A percentile compares a stretch with the other conserved stretches of the same genome.
phyloP scores from a whole-genome alignment of 208 protist species.

The Trypanosoma congolense region DNA sequence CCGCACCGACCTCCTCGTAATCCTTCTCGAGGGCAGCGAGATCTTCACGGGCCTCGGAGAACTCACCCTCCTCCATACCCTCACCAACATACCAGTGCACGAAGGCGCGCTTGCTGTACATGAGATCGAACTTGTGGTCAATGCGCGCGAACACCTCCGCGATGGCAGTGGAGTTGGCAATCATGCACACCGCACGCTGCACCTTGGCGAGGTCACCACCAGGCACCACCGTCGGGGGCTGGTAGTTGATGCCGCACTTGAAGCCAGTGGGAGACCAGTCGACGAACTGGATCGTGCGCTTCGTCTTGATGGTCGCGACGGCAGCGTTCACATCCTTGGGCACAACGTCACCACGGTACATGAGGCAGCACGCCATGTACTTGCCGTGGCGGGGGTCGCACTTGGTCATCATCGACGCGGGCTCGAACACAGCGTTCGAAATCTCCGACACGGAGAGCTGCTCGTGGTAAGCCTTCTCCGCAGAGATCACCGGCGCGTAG shows the following conservation, averaged over 20 bases:
- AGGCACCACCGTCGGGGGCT: constrained; percentile 95
- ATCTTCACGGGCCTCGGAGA: constrained; percentile 95
- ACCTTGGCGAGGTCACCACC: constrained; percentile 94
- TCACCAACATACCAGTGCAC: constrained; percentile 97
- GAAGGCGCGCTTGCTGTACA: constrained; percentile 95
- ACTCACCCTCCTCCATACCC: constrained; percentile 97
- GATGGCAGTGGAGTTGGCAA: constrained; percentile 91
- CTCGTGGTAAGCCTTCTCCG: constrained; percentile 94
- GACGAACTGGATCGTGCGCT: constrained; percentile 94
- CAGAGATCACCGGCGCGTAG: constrained; percentile 92
- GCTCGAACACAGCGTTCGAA: constrained; percentile 93
- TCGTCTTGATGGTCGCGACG: constrained; percentile 93
- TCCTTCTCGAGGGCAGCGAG: constrained; percentile 95
- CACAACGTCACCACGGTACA: constrained; percentile 97
- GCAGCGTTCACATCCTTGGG: constrained; percentile 96
- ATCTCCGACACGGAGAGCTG: constrained; percentile 93
- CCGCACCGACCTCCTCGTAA: constrained; percentile 92
- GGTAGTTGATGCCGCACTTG: constrained; percentile 98
- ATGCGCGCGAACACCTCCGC: constrained; percentile 92
- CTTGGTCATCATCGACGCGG: constrained; percentile 92
- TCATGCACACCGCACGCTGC: constrained; percentile 93
- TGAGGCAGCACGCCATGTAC: constrained; percentile 97
- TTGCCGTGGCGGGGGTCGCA: constrained; percentile 95
- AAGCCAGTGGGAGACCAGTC: constrained; percentile 97
- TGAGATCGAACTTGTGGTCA: constrained; percentile 95